Conservation (phyloP, 495 filamentous ascomycete genomes). For the Penicillium coffeae region DNA sequence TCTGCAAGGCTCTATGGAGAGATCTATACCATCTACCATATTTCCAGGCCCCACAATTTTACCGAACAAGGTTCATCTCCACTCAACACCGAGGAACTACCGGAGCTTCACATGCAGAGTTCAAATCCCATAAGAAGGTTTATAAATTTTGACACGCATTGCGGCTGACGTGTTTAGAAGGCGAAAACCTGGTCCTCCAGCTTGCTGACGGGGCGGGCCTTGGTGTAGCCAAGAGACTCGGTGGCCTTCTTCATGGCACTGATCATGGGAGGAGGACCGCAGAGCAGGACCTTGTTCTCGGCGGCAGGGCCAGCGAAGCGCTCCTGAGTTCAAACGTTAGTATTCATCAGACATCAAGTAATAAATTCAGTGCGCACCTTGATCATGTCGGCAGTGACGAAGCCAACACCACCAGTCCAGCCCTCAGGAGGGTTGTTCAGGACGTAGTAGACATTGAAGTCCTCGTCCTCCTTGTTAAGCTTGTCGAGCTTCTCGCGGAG, state of each 20-base stretch:
- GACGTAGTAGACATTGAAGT: conserved; percentile 87
- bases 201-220: conserved; percentile 92
- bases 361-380: conserved; percentile 48
- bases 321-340: conserved; percentile 47
- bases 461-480: conserved; percentile 68
- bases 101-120: not conserved
- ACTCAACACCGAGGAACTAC: not conserved
- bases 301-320: conserved; percentile 74
- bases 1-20: too few species aligned
- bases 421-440: conserved; percentile 90
- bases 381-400: conserved; percentile 93
- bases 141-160: not conserved
- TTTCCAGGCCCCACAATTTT: not conserved
- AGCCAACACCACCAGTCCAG: conserved; percentile 89
- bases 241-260: conserved; percentile 95
- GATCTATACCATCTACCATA: too few species aligned
- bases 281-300: conserved; percentile 94
- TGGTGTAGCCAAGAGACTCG: conserved; percentile 82
- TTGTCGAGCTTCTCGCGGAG: conserved; percentile 85
- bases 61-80: too few species aligned
- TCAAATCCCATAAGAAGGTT: not conserved
- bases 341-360: not conserved
- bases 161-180: conserved; percentile 64
- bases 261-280: conserved; percentile 95
- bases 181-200: conserved; percentile 97